These are phyloP conservation scores for Fusarium robinianum DNA, from an alignment of 2,329 filamentous ascomycete species.

Conservation along the genomic window DNA sequence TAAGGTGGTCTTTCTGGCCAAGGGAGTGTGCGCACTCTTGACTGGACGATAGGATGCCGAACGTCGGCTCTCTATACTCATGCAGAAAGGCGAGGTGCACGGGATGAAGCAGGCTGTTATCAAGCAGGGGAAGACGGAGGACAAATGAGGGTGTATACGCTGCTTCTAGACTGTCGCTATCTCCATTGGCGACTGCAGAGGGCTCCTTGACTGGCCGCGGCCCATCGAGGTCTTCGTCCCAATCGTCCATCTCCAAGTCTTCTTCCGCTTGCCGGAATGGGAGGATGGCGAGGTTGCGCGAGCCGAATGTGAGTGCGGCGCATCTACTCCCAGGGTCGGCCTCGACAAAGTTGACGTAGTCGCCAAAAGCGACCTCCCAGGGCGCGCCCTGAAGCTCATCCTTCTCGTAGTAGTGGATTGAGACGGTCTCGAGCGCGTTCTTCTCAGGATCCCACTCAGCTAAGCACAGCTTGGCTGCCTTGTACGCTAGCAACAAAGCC, in stretches of 20 bases:
- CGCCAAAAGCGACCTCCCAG: constrained; percentile 76
- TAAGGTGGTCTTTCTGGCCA: constrained; percentile 81
- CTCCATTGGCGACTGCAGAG: constrained; percentile 42
- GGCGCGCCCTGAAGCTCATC: constrained; percentile 84
- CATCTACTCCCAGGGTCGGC: constrained; percentile 93
- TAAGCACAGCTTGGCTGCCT: constrained; percentile 90
- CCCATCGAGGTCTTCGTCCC: constrained; percentile 80
- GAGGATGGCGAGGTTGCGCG: constrained; percentile 86
- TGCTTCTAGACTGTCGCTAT: constrained; percentile 53
- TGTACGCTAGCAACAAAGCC: constrained; percentile 79
- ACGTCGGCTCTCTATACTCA: constrained; percentile 97
- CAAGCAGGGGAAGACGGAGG: constrained; percentile 83
- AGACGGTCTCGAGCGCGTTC: constrained; percentile 80
- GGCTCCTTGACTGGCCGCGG: constrained; percentile 59
- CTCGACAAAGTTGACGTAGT: constrained; percentile 79
- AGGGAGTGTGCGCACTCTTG: constrained; percentile 74
- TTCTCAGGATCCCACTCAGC: constrained; percentile 90
- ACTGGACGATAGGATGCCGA: constrained; percentile 87
- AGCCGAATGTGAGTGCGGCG: constrained; percentile 90
- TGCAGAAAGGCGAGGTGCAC: constrained; percentile 91
- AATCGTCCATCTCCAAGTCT: constrained; percentile 89
- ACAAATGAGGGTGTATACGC: constrained; percentile 93
- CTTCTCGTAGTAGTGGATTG: constrained; percentile 97
- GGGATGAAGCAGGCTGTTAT: constrained; percentile 84
- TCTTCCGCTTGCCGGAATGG: constrained; percentile 87